phyloP scores from a whole-genome alignment of 2,329 filamentous ascomycete genomes.

The Exophiala spinifera region DNA sequence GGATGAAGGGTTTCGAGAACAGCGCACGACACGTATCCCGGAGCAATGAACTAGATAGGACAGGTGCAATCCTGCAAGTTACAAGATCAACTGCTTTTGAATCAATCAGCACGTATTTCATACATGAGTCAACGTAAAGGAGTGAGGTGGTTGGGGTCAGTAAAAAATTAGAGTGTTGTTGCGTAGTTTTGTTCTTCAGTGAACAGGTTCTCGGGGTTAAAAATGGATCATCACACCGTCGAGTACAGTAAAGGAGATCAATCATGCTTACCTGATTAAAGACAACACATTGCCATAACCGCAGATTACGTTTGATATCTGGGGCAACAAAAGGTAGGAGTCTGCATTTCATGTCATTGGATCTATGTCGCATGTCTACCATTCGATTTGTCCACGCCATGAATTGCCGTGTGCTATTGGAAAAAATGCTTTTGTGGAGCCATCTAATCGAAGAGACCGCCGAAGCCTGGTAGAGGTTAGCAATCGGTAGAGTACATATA shows the following conservation, averaged over 20 bases:
- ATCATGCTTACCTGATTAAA: conserved; percentile 21
- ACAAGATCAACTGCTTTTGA: neutral
- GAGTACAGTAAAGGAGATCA: conserved; percentile 10
- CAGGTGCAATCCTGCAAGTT: neutral
- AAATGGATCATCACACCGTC: conserved; percentile 62
- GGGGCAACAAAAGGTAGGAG: conserved; percentile 2
- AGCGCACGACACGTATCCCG: no score
- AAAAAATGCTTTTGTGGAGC: conserved; percentile 28
- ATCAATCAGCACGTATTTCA: conserved; percentile 9
- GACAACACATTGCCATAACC: neutral
- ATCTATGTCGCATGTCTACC: conserved; percentile 35
- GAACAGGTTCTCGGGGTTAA: conserved; percentile 60
- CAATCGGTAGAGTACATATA: conserved; percentile 42
- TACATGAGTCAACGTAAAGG: neutral
- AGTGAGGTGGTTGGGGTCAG: conserved; percentile 47
- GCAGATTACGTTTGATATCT: conserved; percentile 12
- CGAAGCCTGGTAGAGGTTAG: conserved; percentile 59
- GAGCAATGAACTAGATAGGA: no score
- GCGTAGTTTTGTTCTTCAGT: conserved; percentile 58
- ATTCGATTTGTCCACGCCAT: conserved; percentile 35
- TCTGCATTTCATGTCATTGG: conserved; percentile 28
- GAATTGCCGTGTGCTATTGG: conserved; percentile 37
- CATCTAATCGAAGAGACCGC: conserved; percentile 70
- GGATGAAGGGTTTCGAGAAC: no score
- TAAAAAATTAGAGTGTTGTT: conserved; percentile 74